Evolutionary conservation across 345 rosid genomes (phyloP), one percentile per base, ranked within the genome.

Genomic region (Trapa bicornis): DNA sequence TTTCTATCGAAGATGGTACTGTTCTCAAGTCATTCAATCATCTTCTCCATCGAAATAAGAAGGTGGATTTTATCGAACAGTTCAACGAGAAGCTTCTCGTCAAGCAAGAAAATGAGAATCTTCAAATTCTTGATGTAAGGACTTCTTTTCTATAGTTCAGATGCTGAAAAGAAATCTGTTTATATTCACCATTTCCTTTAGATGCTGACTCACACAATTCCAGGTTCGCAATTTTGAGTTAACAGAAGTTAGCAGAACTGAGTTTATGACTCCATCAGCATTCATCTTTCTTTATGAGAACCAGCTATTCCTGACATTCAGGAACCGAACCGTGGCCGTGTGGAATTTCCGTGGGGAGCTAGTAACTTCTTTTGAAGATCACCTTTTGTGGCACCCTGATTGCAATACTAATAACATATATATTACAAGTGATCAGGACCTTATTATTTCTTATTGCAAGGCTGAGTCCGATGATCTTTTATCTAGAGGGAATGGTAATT

Each of bases 341-440:
- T 88, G 95, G 95, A 86, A 88, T 65, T 87, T 85, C 70, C 83
- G 82, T 10, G 85, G 85, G 68, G 85, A 83, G 79, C 85, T 81
- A 66, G 87, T 83, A 39, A 83, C 87, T 16, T 81, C 82, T 1
- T 83, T 83, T 67, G 87, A 83, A 74, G 87, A 83, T 75, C 95
- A 84, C 72, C 83, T 83, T 45, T 73, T 22, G 29, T 22, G 29
- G 29, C 29, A 22, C 29, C 29, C 29, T 22, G 29, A 22, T 22
- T 22, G 29, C 29, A 22, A 22, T 22, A 22, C 29, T 22, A 22
- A 22, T 22, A 22, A 22, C 29, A 22, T 22, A 22, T 82, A 65
- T 71, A 82, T 86, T 60, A 86, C 95, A 61, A 88, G 89, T 43
- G 87, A 88, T 71, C 87, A 84, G 70, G 89, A 88, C 79, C 82